These are phyloP conservation scores for Capsicum rhomboideum DNA, from an alignment of 257 asterid genomes.

Conservation along the genomic window DNA sequence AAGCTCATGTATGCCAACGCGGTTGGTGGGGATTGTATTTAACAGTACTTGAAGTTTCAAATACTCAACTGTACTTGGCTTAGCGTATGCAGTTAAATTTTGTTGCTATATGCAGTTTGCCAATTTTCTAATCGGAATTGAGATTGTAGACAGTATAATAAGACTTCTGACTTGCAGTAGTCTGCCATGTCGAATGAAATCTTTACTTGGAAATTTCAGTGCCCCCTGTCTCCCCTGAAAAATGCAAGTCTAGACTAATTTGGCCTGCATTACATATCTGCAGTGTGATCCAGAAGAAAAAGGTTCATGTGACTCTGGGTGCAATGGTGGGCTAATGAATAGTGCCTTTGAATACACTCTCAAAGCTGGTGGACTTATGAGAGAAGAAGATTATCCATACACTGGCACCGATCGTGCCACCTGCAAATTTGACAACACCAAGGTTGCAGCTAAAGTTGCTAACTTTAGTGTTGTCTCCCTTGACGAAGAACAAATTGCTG, in stretches of 20 bases:
- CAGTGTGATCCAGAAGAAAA: conserved; percentile 89
- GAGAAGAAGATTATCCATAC: conserved; percentile 83
- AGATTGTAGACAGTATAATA: background rate
- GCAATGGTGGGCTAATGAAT: conserved; percentile 88
- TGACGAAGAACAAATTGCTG: conserved; percentile 86
- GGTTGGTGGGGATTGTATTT: too few relatives aligned
- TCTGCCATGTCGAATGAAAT: background rate
- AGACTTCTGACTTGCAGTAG: background rate
- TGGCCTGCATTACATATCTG: background rate
- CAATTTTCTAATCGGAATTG: background rate
- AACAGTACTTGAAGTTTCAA: too few relatives aligned
- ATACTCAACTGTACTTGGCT: background rate
- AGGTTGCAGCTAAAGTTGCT: conserved; percentile 70
- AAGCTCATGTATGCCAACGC: too few relatives aligned
- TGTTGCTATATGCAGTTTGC: background rate
- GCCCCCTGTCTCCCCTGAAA: background rate
- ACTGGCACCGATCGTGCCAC: conserved; percentile 62
- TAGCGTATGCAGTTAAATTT: background rate
- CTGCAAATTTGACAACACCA: conserved; percentile 72
- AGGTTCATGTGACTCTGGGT: conserved; percentile 73
- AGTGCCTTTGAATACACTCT: conserved; percentile 82
- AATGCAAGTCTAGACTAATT: background rate
- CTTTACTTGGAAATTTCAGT: background rate
- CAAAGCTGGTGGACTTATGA: conserved; percentile 82
- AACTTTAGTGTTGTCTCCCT: conserved; percentile 86